A percentile compares a stretch with the other conserved stretches of the same genome.
These are phyloP conservation scores for Exsudoporus floridanus DNA, from an alignment of 1,284 basidiomycete species.

Conservation along the genomic window DNA sequence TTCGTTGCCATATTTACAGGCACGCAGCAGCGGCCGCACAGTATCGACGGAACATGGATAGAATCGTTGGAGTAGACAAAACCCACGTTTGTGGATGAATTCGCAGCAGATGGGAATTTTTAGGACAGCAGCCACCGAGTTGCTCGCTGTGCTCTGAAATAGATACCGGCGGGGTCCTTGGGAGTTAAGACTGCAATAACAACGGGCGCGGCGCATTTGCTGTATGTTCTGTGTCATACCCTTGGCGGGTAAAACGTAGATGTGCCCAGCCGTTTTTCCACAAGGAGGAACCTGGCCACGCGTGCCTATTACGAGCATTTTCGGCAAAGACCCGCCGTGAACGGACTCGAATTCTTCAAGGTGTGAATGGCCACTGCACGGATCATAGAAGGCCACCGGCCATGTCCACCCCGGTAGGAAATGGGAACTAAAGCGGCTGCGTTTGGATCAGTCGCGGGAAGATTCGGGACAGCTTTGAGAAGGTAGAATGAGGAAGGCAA, in stretches of 20 bases:
- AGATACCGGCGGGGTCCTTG: not conserved
- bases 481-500: not conserved
- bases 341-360: not conserved
- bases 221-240: no score
- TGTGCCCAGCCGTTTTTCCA: not conserved
- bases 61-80: no score
- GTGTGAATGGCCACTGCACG: not conserved
- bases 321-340: not conserved
- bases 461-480: slow-evolving; percentile 29
- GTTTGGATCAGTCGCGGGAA: slow-evolving; percentile 34
- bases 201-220: not conserved
- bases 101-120: not conserved
- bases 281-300: not conserved
- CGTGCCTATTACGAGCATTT: not conserved
- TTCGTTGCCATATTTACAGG: slow-evolving; percentile 6
- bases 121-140: not conserved
- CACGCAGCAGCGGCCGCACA: not conserved
- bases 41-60: not conserved
- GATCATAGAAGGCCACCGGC: slow-evolving; percentile 2
- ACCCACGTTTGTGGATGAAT: not conserved
- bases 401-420: slow-evolving; percentile 32
- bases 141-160: not conserved
- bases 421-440: slow-evolving; percentile 38
- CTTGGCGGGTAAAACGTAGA: not conserved
- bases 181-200: not conserved